Evolutionary conservation across 148 eudicot genomes (phyloP).

Genomic region (Chenopodium album): DNA sequence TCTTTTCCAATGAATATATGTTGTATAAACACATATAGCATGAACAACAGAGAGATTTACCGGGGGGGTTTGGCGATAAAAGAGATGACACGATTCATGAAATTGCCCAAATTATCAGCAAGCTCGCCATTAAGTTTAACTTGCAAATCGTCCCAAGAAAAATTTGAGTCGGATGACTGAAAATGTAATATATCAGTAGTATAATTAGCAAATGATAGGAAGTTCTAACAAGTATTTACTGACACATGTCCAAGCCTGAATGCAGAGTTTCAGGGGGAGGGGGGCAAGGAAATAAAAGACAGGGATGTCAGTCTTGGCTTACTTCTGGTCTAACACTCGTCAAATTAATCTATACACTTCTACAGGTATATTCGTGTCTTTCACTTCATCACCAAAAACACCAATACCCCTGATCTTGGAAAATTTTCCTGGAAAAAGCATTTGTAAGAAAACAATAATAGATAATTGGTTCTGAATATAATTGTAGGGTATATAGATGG

Average conservation of each 20-base stretch:
- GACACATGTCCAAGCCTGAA: too few relatives aligned
- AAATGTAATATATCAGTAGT: too few relatives aligned
- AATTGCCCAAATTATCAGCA: constrained; percentile 22
- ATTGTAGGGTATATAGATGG: too few relatives aligned
- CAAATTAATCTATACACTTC: constrained; percentile 23
- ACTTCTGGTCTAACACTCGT: constrained; percentile 21
- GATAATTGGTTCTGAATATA: too few relatives aligned
- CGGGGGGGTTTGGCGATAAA: constrained; percentile 11
- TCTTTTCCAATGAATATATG: too few relatives aligned
- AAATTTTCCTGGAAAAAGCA: constrained; percentile 15
- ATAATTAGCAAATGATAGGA: too few relatives aligned
- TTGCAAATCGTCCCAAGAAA: constrained; percentile 23
- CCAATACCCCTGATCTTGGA: constrained; percentile 25
- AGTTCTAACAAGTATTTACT: too few relatives aligned
- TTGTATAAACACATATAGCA: background rate
- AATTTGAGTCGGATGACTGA: constrained; percentile 13
- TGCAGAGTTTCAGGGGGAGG: background rate
- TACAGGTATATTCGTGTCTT: constrained; percentile 16
- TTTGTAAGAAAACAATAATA: too few relatives aligned
- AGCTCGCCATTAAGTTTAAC: constrained; percentile 14
- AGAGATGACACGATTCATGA: constrained; percentile 19
- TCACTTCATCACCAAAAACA: constrained; percentile 22
- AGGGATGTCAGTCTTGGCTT: background rate
- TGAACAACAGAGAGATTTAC: background rate
- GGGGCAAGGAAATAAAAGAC: too few relatives aligned